Evolutionary conservation across 169 alveolate genomes (phyloP).

Genomic region (Perkinsus chesapeaki): DNA sequence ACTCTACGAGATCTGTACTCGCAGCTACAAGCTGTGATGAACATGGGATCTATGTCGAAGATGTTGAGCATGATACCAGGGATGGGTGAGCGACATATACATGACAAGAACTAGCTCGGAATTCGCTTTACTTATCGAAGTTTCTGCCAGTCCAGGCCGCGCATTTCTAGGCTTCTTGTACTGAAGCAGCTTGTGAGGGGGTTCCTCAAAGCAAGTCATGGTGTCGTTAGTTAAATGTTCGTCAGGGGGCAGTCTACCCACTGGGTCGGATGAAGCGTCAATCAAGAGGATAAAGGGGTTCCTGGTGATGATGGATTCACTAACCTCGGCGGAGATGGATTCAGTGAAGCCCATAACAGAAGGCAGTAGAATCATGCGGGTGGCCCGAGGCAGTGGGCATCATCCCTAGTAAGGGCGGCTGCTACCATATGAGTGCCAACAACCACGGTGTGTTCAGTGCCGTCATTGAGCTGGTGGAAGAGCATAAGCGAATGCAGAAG

Average conservation of each 20-base stretch:
- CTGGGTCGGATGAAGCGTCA: conserved; percentile 73
- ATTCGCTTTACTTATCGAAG: no score
- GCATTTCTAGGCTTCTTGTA: no score
- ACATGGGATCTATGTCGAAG: conserved; percentile 72
- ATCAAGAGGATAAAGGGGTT: conserved; percentile 66
- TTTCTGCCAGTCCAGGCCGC: no score
- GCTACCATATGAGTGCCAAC: background rate
- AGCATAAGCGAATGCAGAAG: conserved; percentile 64
- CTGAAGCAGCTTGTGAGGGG: no score
- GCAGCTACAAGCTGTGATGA: conserved; percentile 68
- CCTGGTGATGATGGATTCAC: conserved; percentile 73
- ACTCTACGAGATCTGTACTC: conserved; percentile 74
- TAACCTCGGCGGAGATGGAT: conserved; percentile 74
- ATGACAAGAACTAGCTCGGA: no score
- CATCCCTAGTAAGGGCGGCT: conserved; percentile 8
- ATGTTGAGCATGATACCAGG: conserved; percentile 80
- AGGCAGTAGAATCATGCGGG: conserved; percentile 56
- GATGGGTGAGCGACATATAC: conserved; percentile 35
- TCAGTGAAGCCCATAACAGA: conserved; percentile 49
- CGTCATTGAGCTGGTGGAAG: conserved; percentile 64
- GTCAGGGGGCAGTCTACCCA: conserved; percentile 33
- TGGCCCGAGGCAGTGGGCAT: conserved; percentile 78
- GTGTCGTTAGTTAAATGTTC: background rate
- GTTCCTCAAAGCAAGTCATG: background rate
- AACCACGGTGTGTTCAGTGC: conserved; percentile 36